Evolutionary conservation across 805 yeast species (phyloP).

Genomic region (Saturnispora sanitii): DNA sequence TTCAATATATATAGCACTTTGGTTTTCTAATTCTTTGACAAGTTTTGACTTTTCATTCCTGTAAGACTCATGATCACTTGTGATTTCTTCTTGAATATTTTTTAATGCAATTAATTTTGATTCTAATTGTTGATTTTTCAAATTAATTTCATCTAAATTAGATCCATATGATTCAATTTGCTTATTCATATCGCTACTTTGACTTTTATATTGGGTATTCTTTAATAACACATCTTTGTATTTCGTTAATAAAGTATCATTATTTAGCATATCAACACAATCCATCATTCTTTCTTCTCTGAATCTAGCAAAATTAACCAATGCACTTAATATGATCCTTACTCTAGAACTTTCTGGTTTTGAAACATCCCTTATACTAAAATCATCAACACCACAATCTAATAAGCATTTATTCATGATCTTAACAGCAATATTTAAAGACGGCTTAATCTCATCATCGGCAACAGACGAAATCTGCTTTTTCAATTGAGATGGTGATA

Average conservation of each 20-base stretch:
- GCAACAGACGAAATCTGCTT: conserved; percentile 19
- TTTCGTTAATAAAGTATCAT: conserved; percentile 40
- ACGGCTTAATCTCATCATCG: conserved; percentile 21
- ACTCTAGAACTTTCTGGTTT: conserved; percentile 68
- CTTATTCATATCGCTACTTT: conserved; percentile 15
- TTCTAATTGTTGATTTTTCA: conserved; percentile 49
- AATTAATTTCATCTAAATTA: conserved; percentile 34
- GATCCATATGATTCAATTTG: conserved; percentile 19
- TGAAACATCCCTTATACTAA: conserved; percentile 60
- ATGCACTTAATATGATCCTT: conserved; percentile 63
- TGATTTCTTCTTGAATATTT: conserved; percentile 49
- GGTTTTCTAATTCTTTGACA: conserved; percentile 50
- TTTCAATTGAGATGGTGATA: conserved; percentile 24
- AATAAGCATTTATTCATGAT: conserved; percentile 53
- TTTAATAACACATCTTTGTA: conserved; percentile 35
- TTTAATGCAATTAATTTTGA: conserved; percentile 51
- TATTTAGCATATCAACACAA: conserved; percentile 51
- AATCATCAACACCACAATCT: conserved; percentile 71
- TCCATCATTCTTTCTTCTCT: conserved; percentile 68
- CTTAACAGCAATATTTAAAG: conserved; percentile 43
- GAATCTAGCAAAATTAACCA: conserved; percentile 77
- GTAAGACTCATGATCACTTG: conserved; percentile 53
- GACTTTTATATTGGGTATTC: conserved; percentile 29
- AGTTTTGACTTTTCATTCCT: conserved; percentile 51
- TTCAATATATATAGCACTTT: conserved; percentile 47